A percentile compares a stretch with the other conserved stretches of the same genome.
Evolutionary conservation across 352 stramenopile species (phyloP).

Genomic region (Phytophthora agathidicida): DNA sequence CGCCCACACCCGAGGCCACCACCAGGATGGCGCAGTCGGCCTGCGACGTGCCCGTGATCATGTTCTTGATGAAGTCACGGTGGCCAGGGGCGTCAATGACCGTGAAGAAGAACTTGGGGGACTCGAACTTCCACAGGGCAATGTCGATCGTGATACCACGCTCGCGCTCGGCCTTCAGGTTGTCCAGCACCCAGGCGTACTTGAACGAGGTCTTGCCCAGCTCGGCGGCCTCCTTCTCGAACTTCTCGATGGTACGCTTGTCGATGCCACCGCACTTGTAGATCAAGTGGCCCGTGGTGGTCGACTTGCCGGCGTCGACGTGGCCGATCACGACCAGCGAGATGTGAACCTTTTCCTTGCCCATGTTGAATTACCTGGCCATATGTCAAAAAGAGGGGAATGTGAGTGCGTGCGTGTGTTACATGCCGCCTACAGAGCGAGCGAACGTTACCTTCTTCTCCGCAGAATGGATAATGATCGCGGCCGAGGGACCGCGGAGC

Average conservation of each 20-base stretch:
- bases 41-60: constrained; percentile 98
- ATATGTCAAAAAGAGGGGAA: too few species aligned
- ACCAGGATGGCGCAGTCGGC: constrained; percentile 98
- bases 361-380: constrained; percentile 40
- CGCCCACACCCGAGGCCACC: constrained; percentile 90
- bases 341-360: constrained; percentile 87
- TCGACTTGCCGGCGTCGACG: constrained; percentile 99
- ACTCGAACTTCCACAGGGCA: constrained; percentile 98
- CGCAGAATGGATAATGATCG: constrained; percentile 54
- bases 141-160: constrained; percentile 98
- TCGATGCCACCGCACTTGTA: constrained; percentile 99
- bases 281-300: constrained; percentile 98
- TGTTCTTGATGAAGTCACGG: constrained; percentile 99
- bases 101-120: constrained; percentile 96
- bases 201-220: constrained; percentile 99
- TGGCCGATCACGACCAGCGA: constrained; percentile 97
- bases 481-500: constrained; percentile 7
- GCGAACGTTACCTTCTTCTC: constrained; percentile 56
- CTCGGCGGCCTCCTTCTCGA: constrained; percentile 92
- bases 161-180: constrained; percentile 98
- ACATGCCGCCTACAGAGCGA: too few species aligned
- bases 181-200: constrained; percentile 99
- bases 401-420: too few species aligned
- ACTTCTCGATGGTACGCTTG: constrained; percentile 98
- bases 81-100: constrained; percentile 98